phyloP scores from a whole-genome alignment of 129 eudicot species.

The Sambucus nigra region DNA sequence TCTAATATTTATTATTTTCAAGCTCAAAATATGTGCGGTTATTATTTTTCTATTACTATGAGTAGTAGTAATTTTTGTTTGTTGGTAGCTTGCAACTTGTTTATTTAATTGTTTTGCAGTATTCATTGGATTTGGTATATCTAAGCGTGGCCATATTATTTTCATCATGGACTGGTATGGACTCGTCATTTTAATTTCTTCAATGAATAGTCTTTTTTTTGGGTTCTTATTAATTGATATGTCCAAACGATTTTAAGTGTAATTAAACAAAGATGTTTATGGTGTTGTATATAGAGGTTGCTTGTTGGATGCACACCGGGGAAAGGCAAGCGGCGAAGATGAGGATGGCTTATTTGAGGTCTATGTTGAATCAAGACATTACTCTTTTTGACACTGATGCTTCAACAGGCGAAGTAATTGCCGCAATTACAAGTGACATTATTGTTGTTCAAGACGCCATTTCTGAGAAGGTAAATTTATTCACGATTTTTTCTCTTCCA shows the following conservation, averaged over 20 bases:
- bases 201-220: not conserved
- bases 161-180: slow-evolving; percentile 91
- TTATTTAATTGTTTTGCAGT: slow-evolving; percentile 49
- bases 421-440: slow-evolving; percentile 88
- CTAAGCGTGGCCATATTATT: slow-evolving; percentile 82
- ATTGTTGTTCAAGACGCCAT: slow-evolving; percentile 97
- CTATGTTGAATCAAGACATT: slow-evolving; percentile 92
- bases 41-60: too few relatives aligned
- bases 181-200: not conserved
- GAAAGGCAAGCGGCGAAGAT: slow-evolving; percentile 98
- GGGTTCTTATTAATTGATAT: not conserved
- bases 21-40: too few relatives aligned
- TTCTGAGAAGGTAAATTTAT: slow-evolving; percentile 71
- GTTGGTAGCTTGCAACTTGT: not conserved
- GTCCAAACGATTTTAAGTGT: not conserved
- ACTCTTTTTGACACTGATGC: slow-evolving; percentile 92
- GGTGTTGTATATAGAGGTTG: slow-evolving; percentile 57
- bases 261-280: not conserved
- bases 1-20: too few relatives aligned
- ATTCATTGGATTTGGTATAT: slow-evolving; percentile 91
- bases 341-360: slow-evolving; percentile 90
- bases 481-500: not conserved
- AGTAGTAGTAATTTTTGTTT: too few relatives aligned
- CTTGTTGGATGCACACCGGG: slow-evolving; percentile 98
- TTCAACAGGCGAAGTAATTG: slow-evolving; percentile 97